These are phyloP conservation scores for Boletus reticuloceps DNA, from an alignment of 768 basidiomycete genomes.

Conservation along the genomic window DNA sequence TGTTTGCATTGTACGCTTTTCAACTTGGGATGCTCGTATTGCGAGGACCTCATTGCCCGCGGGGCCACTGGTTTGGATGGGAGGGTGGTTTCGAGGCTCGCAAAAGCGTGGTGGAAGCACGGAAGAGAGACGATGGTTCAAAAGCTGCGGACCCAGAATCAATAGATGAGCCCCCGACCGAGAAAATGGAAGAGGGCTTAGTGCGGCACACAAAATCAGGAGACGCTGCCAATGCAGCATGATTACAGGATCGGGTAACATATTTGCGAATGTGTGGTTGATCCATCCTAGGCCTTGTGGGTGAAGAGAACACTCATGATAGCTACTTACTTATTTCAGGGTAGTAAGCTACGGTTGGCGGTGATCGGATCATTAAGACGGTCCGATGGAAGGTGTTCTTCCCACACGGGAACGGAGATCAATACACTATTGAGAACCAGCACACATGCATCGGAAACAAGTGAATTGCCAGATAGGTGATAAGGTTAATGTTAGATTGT, in stretches of 20 bases:
- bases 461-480: background rate
- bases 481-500: background rate
- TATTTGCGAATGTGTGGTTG: background rate
- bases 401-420: background rate
- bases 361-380: background rate
- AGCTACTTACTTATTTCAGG: background rate
- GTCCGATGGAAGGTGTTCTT: background rate
- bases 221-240: background rate
- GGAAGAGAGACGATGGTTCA: background rate
- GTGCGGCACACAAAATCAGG: background rate
- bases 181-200: conserved; percentile 7
- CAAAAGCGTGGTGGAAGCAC: conserved; percentile 34
- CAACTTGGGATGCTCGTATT: conserved; percentile 55
- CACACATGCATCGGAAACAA: background rate
- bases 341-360: too few species aligned
- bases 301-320: background rate
- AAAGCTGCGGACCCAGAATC: background rate
- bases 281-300: background rate
- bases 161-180: background rate
- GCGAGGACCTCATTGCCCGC: conserved; percentile 62
- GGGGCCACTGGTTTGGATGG: conserved; percentile 59
- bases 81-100: conserved; percentile 51
- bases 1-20: conserved; percentile 56
- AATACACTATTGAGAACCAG: background rate
- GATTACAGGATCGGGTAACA: background rate